Evolutionary conservation across 768 basidiomycete genomes (phyloP), one percentile per base, ranked within the genome.

Genomic region (Boletales sp.): DNA sequence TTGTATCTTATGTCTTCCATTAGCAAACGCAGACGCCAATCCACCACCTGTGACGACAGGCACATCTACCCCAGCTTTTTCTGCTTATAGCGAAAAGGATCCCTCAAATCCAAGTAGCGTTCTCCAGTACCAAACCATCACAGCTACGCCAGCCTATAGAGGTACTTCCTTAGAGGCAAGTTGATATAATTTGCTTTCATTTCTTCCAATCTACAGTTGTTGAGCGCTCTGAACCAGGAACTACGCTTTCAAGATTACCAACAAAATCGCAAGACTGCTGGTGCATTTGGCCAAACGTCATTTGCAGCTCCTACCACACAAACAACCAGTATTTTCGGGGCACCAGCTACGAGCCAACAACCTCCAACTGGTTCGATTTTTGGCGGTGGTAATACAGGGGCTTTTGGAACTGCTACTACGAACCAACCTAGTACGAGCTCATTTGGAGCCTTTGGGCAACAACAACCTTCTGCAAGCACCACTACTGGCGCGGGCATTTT

Each of bases 111-210:
- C 72, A 15, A 72, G 45, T 43, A 50, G 69, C 12, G 80, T 72
- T 5, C 72, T 86, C 37, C 85, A 88, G 53, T 95, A 87, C 66
- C 91, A 94, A 67, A 79, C 84, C 34, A 91, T 92, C 47, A 79
- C 84, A 15, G 85, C 84, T 54, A 90, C 87, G 77, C 87, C 87
- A 14, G 77, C 78, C 15, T 95, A 93, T 63, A 69, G 77, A 51
- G 85, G 86, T 37, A 83, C 79, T 52, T 94, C 90, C 18, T 79
- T 89, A 53, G 91, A 86, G 76, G 89, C 83, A 56, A 43, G 73
- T 42, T 47, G 27, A 46, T 3, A 9, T 21, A 44, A 13, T 13
- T 21, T 31, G 4, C 24, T 5, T 27, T 27, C 24, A 27, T 27
- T 19, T 31, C 6, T 67, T 60, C 51, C 32, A 5, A 4, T 18